phyloP scores from a whole-genome alignment of 2,329 filamentous ascomycete genomes.

The Thelonectria rubi region DNA sequence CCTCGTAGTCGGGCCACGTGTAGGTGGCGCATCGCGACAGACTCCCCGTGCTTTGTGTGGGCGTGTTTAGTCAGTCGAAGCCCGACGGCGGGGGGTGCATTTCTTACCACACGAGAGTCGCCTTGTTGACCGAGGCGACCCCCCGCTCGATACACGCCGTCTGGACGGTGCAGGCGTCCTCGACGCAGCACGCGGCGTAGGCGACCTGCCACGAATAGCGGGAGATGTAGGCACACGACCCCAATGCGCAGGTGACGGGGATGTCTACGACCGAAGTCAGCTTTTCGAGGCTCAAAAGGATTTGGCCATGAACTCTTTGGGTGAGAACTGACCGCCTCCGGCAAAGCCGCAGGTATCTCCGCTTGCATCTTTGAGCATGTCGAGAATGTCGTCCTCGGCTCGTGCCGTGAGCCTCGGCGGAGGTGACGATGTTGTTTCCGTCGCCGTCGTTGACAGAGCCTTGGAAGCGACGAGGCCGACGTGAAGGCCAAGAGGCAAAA shows the following conservation, averaged over 20 bases:
- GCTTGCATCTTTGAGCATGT: neutral
- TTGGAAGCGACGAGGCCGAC: neutral
- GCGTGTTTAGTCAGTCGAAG: too few relatives aligned
- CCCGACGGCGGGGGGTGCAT: neutral
- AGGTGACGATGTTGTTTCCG: neutral
- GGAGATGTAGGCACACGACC: neutral
- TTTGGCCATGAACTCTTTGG: too few relatives aligned
- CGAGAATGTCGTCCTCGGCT: neutral
- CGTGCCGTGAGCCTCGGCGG: neutral
- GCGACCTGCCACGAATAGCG: neutral
- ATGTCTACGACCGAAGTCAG: neutral
- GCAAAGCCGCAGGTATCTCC: neutral
- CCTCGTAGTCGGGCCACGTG: constrained; percentile 12
- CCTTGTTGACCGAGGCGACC: neutral
- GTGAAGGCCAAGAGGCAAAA: neutral
- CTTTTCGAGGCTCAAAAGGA: neutral
- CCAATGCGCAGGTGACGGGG: neutral
- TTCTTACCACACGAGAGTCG: neutral
- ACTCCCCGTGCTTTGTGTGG: constrained; percentile 12
- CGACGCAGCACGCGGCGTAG: neutral
- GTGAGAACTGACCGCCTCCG: neutral
- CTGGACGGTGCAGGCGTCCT: neutral
- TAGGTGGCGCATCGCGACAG: constrained; percentile 29
- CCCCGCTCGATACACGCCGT: neutral
- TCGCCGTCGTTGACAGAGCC: neutral